These are phyloP conservation scores for Podila horticola DNA, from an alignment of 192 early-diverging fungal species.

Conservation along the genomic window DNA sequence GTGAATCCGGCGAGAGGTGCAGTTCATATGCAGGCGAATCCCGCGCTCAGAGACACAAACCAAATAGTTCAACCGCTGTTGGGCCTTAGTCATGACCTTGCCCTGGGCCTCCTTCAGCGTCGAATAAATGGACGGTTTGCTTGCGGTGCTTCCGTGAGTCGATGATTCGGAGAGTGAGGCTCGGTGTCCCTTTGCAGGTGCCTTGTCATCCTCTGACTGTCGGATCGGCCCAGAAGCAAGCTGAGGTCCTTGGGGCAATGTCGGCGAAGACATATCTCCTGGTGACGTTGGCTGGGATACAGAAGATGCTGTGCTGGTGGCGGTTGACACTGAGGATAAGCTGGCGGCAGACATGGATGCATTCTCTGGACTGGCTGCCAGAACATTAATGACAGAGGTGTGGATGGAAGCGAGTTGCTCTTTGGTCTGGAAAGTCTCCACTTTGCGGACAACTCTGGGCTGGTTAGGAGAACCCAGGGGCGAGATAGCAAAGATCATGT, in stretches of 20 bases:
- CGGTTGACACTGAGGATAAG: conserved; percentile 21
- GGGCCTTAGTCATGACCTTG: conserved; percentile 32
- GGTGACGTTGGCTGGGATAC: not conserved
- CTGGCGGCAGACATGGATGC: conserved; percentile 19
- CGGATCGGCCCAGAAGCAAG: not conserved
- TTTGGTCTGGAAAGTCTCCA: conserved; percentile 46
- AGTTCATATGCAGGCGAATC: conserved; percentile 48
- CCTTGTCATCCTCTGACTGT: conserved; percentile 1
- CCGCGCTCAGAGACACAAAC: conserved; percentile 34
- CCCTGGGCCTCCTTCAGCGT: conserved; percentile 30
- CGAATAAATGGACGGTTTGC: conserved; percentile 23
- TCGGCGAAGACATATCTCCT: not conserved
- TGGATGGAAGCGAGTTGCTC: conserved; percentile 27
- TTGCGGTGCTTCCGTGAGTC: not conserved
- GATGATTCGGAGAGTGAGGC: conserved; percentile 17
- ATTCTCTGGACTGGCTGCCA: conserved; percentile 19
- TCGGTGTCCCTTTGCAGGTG: not conserved
- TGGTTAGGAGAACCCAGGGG: not conserved
- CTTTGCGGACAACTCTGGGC: conserved; percentile 11
- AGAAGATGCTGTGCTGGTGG: conserved; percentile 5
- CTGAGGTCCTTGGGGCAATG: not conserved
- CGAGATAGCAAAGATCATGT: conserved; percentile 37
- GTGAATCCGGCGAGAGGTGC: conserved; percentile 38
- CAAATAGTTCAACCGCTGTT: conserved; percentile 39
- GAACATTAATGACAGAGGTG: conserved; percentile 38